phyloP scores from a whole-genome alignment of 192 early-diverging fungal species.

The Umbelopsis ramanniana region DNA sequence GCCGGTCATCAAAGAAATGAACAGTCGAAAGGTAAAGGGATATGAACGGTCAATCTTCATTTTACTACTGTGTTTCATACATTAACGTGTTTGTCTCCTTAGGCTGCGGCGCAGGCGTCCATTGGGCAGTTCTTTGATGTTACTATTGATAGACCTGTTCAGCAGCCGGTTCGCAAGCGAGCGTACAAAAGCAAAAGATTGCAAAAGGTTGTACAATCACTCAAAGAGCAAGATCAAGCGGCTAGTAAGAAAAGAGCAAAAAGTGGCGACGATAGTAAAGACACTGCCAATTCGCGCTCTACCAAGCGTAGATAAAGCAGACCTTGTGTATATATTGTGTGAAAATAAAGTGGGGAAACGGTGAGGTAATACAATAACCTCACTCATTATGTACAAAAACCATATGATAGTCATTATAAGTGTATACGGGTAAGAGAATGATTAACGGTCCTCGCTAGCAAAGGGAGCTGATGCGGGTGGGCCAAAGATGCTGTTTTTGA shows the following conservation, averaged over 20 bases:
- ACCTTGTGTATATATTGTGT: neutral
- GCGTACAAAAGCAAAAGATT: constrained; percentile 12
- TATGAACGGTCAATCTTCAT: neutral
- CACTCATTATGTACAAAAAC: neutral
- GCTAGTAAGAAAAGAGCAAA: neutral
- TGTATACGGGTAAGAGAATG: no score
- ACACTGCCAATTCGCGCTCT: neutral
- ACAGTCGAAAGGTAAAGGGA: constrained; percentile 29
- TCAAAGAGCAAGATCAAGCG: neutral
- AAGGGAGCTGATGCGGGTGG: neutral
- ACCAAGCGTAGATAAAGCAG: constrained; percentile 1
- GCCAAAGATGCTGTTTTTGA: constrained; percentile 11
- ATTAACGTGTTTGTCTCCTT: neutral
- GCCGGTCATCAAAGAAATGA: constrained; percentile 70
- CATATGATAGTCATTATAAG: neutral
- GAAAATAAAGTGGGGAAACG: neutral
- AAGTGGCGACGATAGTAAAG: neutral
- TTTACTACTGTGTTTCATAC: neutral
- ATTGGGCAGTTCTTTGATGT: constrained; percentile 45
- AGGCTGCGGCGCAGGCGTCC: constrained; percentile 39
- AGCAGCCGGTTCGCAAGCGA: constrained; percentile 23
- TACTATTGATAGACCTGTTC: constrained; percentile 30
- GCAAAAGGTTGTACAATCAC: constrained; percentile 13
- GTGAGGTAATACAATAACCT: neutral
- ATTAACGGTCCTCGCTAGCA: neutral